A percentile compares a stretch with the other conserved stretches of the same genome.
Evolutionary conservation across 2,329 filamentous ascomycete genomes (phyloP).

Genomic region (Claviceps sp.): DNA sequence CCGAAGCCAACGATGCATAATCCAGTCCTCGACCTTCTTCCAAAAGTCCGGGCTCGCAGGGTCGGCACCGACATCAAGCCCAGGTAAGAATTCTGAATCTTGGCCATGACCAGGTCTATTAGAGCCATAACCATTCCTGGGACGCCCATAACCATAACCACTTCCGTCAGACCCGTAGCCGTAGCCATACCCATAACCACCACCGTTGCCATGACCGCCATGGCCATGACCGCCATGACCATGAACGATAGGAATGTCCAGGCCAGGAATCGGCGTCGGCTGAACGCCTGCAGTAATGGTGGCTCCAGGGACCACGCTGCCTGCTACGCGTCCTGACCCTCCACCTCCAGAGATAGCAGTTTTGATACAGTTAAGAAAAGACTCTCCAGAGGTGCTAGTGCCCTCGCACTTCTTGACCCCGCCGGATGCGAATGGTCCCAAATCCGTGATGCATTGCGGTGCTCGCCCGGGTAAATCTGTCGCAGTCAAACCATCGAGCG

Average conservation of each 20-base stretch:
- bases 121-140: too few relatives aligned
- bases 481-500: not conserved
- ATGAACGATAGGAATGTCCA: not conserved
- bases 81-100: not conserved
- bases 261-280: not conserved
- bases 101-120: not conserved
- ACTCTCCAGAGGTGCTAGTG: not conserved
- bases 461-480: not conserved
- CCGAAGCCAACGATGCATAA: not conserved
- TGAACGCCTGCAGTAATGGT: too few relatives aligned
- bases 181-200: too few relatives aligned
- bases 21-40: not conserved
- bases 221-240: too few relatives aligned
- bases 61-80: not conserved
- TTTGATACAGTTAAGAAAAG: not conserved
- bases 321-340: not conserved
- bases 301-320: not conserved
- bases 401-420: not conserved
- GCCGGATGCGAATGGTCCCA: conserved; percentile 3
- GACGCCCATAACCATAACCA: too few relatives aligned
- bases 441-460: conserved; percentile 2
- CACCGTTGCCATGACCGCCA: too few relatives aligned
- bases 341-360: not conserved
- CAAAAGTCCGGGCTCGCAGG: not conserved
- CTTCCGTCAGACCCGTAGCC: too few relatives aligned